Conservation (phyloP, 2,329 filamentous ascomycete species). For the Exserohilum turcica region DNA sequence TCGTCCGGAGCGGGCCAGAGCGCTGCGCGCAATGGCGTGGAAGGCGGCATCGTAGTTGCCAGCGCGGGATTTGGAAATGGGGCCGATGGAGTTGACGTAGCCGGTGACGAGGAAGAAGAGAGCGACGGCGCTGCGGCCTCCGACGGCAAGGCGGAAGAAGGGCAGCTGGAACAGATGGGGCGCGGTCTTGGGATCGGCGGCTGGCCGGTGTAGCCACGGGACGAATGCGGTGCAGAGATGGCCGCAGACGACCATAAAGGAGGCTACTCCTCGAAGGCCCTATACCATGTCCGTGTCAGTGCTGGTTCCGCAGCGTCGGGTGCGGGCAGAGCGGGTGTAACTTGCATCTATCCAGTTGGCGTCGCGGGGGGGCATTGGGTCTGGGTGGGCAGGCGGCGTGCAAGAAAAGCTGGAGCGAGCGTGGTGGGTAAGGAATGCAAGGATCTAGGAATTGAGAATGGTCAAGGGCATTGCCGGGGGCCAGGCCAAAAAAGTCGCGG, state of each 20-base stretch:
- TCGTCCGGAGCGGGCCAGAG: constrained; percentile 63
- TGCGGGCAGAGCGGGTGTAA: constrained; percentile 10
- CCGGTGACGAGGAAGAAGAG: constrained; percentile 62
- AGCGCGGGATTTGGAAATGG: constrained; percentile 60
- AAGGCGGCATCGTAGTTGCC: constrained; percentile 62
- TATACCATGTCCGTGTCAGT: constrained; percentile 32
- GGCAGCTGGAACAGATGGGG: constrained; percentile 63
- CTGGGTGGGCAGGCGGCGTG: constrained; percentile 3
- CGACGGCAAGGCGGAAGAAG: constrained; percentile 63
- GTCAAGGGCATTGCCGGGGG: constrained; percentile 20
- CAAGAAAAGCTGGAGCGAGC: constrained; percentile 16
- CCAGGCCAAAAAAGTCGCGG: background rate
- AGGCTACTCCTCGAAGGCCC: constrained; percentile 51
- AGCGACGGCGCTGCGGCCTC: constrained; percentile 52
- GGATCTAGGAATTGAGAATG: constrained; percentile 5
- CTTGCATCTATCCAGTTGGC: constrained; percentile 49
- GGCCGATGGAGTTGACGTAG: constrained; percentile 67
- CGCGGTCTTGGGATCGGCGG: constrained; percentile 49
- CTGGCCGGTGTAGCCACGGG: constrained; percentile 49
- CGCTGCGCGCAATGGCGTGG: constrained; percentile 60
- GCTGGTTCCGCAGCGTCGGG: constrained; percentile 16
- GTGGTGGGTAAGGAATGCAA: constrained; percentile 13
- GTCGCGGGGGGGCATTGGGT: constrained; percentile 45
- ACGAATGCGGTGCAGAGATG: constrained; percentile 51
- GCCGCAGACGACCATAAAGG: constrained; percentile 51